Evolutionary conservation across 306 rosid species (phyloP), one percentile per base, ranked within the genome.

Genomic region (Sphenostylis stenocarpa): DNA sequence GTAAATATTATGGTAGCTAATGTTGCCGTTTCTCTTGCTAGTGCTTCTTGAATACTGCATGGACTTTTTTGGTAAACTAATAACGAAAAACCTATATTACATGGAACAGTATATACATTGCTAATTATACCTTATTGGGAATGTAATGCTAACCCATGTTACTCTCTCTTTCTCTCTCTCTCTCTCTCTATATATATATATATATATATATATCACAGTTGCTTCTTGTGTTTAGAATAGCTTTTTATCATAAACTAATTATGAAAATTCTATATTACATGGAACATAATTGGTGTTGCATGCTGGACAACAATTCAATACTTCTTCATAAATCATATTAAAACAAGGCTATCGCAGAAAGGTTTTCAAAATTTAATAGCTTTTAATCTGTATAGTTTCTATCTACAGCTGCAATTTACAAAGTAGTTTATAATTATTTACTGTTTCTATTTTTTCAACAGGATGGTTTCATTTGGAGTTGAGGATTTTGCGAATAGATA

Each of bases 391-490:
- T 48, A n/a, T 53, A 64, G 26, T n/a, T 58, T 12, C 26, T 73
- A 36, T 78, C 49, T 70, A 4, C 24, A 1, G n/a, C 74, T 47
- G 45, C 67, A 63, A 74, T 60, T 61, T 39, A 16, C 69, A 20
- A 36, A 19, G 75, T 80, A 5, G 51, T 75, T 58, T 66, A 61
- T 36, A 29, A 45, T 33, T 23, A 43, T 72, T 73, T 81, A 62
- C 41, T 24, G 31, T 67, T 53, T 39, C 33, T 49, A 2, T 65
- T 74, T 43, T 79, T 34, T 77, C 81, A n/a, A 39, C 83, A 94
- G 98, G 77, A 88, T 95, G 95, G 92, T 86, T 84, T 95, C 98
- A 6, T 92, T 95, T 89, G 98, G 98, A 75, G 82, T 90, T 70
- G 98, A 95, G 81, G 96, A 95, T 62, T 95, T 89, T 87, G 90